phyloP scores from a whole-genome alignment of 2,329 filamentous ascomycete species.

The Karstenula rhodostoma region DNA sequence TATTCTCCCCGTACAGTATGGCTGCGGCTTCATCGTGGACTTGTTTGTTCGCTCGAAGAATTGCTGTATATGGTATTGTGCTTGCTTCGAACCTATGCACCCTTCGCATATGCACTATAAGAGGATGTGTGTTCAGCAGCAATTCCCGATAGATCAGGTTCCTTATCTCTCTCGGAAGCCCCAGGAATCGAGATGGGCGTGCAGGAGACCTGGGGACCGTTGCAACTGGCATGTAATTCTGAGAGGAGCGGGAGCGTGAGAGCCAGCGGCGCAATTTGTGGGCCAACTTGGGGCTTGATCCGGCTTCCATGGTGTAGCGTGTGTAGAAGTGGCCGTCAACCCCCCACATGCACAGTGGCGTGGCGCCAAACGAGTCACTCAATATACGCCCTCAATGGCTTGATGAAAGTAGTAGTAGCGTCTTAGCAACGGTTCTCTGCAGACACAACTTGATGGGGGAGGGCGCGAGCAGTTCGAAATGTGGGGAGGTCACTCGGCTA shows the following conservation, averaged over 20 bases:
- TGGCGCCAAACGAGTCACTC: neutral
- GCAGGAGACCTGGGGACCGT: neutral
- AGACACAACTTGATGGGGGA: neutral
- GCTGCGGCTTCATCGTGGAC: conserved; percentile 19
- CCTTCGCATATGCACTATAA: conserved; percentile 9
- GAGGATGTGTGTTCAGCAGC: conserved; percentile 9
- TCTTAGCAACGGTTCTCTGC: neutral
- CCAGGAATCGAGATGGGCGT: conserved; percentile 11
- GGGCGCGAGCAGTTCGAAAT: neutral
- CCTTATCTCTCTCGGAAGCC: conserved; percentile 15
- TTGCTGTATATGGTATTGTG: conserved; percentile 13
- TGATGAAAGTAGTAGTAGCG: neutral
- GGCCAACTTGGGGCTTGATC: neutral
- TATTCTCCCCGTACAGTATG: conserved; percentile 16
- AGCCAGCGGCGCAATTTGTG: conserved; percentile 4
- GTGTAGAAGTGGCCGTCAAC: neutral
- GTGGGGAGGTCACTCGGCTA: neutral
- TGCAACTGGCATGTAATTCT: neutral
- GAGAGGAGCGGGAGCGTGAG: conserved; percentile 1
- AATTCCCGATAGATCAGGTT: conserved; percentile 15
- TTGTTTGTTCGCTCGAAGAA: conserved; percentile 16
- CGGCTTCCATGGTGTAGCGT: neutral
- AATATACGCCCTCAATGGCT: neutral
- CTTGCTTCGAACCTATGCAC: conserved; percentile 4
- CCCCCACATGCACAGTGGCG: neutral